These are phyloP conservation scores for Musa beccarii DNA, from an alignment of 176 grass and related monocot species.

Conservation along the genomic window DNA sequence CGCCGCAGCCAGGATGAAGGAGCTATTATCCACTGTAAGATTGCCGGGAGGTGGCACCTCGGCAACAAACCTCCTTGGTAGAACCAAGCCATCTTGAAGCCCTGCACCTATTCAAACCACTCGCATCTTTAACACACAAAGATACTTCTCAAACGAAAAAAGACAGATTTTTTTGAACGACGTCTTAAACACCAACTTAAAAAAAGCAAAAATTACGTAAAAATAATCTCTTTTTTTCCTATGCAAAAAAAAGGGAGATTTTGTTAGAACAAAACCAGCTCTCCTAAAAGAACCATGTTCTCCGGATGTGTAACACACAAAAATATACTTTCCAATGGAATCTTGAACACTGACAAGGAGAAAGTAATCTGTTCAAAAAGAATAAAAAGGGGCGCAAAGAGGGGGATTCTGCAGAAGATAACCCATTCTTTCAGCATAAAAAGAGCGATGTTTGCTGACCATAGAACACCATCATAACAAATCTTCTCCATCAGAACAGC, in stretches of 20 bases:
- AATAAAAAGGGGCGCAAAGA: not conserved
- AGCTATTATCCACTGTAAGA: constrained; percentile 23
- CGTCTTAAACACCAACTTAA: not conserved
- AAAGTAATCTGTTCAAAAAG: too few species aligned
- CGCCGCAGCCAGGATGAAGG: constrained; percentile 43
- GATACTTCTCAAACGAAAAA: not conserved
- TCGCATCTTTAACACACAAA: not conserved
- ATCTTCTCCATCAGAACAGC: not conserved
- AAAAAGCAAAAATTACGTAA: not conserved
- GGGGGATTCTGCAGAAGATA: not conserved
- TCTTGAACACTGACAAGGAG: too few species aligned
- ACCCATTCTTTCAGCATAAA: not conserved
- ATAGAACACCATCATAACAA: not conserved
- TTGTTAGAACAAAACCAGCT: not conserved
- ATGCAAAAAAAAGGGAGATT: not conserved
- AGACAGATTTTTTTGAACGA: not conserved
- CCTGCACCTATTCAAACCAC: not conserved
- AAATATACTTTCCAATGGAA: too few species aligned
- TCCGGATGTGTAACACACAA: too few species aligned
- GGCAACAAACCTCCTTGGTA: constrained; percentile 34
- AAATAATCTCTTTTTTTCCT: not conserved
- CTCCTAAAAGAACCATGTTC: not conserved
- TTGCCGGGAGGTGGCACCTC: constrained; percentile 22
- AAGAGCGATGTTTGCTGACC: not conserved
- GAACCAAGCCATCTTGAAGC: constrained; percentile 10